Evolutionary conservation across 768 basidiomycete species (phyloP), one percentile per base, ranked within the genome.

Genomic region (Sutorius australiensis): DNA sequence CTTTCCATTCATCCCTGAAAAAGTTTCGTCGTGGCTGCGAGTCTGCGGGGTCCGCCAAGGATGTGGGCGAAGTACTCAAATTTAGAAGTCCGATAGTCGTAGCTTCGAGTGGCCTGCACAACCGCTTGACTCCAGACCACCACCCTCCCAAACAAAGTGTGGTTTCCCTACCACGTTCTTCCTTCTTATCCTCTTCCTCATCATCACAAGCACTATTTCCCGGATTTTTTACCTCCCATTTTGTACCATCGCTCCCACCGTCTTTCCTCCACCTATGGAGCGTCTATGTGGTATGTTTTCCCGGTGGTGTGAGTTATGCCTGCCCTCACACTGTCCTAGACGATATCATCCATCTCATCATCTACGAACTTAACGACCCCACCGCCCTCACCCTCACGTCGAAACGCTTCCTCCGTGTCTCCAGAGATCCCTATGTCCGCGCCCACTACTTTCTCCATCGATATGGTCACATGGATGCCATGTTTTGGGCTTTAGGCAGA

Each of bases 401-500:
- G 31, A 81, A 75, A 60, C 84, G 84, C 54, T 77, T 83, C 63
- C 66, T 82, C 60, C 64, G 72, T 11, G 81, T 90, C 70, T 82
- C 85, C 11, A 78, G 78, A 67, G 87, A 87, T 70, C 80, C 87
- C 52, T 89, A 88, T 65, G 81, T 87, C 58, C 79, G 87, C 58
- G 86, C 88, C 9, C 80, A 80, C 63, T 91, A 90, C 70, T 90
- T 91, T 68, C 79, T 91, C 60, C 71, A 76, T 58, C 85, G 87
- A 60, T 82, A 87, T 70, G 89, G 89, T 24, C 75, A 73, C 45
- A 77, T 80, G 46, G 80, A 89, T 61, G 87, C 87, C 46, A 70
- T 89, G 61, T 91, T 81, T 66, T 80, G 81, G 73, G 88, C 88
- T n/a, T 70, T 91, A 55, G 83, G 85, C 17, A 77, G 86, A 53